Percentiles rank a stretch among this genome's conserved stretches.
Evolutionary conservation across 139 green algal genomes (phyloP).

Genomic region (Coccomyxa sp.): DNA sequence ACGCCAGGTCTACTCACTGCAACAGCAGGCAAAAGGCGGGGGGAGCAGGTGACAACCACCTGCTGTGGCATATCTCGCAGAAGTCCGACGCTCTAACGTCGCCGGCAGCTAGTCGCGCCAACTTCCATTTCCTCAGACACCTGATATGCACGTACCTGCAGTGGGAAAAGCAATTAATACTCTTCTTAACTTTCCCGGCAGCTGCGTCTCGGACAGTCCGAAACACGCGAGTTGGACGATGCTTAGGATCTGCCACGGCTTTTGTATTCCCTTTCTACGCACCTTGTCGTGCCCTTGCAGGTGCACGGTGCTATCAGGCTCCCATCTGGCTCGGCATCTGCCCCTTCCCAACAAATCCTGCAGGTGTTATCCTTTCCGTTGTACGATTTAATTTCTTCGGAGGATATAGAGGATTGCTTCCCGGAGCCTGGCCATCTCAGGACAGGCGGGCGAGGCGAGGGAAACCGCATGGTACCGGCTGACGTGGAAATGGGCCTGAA

Average conservation of each 20-base stretch:
- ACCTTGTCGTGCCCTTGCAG: neutral
- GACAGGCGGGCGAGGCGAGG: too few relatives aligned
- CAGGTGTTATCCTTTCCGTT: neutral
- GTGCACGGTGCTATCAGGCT: neutral
- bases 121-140: neutral
- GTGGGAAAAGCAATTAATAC: neutral
- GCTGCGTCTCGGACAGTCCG: neutral
- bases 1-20: neutral
- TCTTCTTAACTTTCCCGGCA: neutral
- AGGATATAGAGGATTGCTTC: neutral
- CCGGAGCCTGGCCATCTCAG: neutral
- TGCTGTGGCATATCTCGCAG: neutral
- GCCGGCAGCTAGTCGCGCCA: too few relatives aligned
- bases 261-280: too few relatives aligned
- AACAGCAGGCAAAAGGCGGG: neutral
- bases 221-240: neutral
- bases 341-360: neutral
- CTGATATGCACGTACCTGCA: neutral
- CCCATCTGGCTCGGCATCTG: neutral
- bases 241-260: too few relatives aligned
- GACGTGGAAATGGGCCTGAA: neutral
- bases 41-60: neutral
- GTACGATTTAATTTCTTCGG: neutral
- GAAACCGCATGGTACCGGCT: neutral
- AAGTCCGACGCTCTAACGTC: neutral